phyloP scores from a whole-genome alignment of 352 stramenopile species.

The Phytophthora sp. region DNA sequence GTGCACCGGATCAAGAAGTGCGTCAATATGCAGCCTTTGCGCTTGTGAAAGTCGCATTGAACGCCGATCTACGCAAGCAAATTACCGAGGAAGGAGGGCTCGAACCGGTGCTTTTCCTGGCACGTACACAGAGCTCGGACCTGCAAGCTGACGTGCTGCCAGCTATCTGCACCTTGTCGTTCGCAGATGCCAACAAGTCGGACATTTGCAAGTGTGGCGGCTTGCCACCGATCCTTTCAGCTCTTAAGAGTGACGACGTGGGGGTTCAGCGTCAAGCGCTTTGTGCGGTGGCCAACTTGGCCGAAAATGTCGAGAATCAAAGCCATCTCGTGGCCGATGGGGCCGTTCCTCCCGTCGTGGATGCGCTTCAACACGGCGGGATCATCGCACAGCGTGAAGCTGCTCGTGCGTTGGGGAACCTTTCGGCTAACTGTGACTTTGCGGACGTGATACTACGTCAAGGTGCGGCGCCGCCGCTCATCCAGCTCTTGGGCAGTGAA shows the following conservation, averaged over 20 bases:
- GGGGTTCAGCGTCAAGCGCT: slow-evolving; percentile 92
- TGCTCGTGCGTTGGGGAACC: slow-evolving; percentile 92
- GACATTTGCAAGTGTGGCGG: slow-evolving; percentile 95
- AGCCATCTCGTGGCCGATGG: slow-evolving; percentile 88
- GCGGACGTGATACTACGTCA: slow-evolving; percentile 91
- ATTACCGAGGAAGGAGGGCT: slow-evolving; percentile 96
- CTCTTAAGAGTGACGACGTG: slow-evolving; percentile 71
- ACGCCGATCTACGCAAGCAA: slow-evolving; percentile 93
- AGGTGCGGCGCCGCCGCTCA: slow-evolving; percentile 83
- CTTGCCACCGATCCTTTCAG: slow-evolving; percentile 87
- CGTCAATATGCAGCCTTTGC: slow-evolving; percentile 96
- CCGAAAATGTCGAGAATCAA: slow-evolving; percentile 95
- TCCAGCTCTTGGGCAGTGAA: slow-evolving; percentile 89
- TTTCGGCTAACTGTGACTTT: slow-evolving; percentile 96
- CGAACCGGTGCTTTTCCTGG: slow-evolving; percentile 96
- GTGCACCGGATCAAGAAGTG: slow-evolving; percentile 93
- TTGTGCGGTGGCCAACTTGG: slow-evolving; percentile 95
- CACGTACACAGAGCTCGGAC: slow-evolving; percentile 90
- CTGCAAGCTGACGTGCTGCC: slow-evolving; percentile 93
- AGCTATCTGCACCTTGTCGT: slow-evolving; percentile 92
- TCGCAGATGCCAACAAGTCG: slow-evolving; percentile 93
- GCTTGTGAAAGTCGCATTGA: slow-evolving; percentile 95
- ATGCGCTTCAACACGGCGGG: slow-evolving; percentile 75
- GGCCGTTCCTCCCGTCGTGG: slow-evolving; percentile 87
- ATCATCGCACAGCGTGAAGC: slow-evolving; percentile 93